Evolutionary conservation across 2,329 filamentous ascomycete species (phyloP).

Genomic region (Polytolypa hystricis): DNA sequence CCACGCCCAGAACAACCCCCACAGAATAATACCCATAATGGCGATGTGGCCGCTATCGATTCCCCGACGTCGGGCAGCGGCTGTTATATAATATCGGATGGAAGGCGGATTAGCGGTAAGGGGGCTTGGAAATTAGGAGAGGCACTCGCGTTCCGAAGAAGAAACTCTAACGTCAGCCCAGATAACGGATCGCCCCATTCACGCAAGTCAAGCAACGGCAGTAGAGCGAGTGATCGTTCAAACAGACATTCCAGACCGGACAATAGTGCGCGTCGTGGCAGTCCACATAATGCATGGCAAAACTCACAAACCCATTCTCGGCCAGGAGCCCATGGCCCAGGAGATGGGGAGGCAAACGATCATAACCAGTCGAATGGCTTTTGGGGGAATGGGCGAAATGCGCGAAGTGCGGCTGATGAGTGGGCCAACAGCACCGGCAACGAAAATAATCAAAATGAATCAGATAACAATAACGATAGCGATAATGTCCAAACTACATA

Average conservation of each 20-base stretch:
- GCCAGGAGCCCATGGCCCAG: too few species aligned
- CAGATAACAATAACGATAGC: background rate
- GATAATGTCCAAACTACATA: too few species aligned
- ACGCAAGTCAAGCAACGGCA: background rate
- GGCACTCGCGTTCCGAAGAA: too few species aligned
- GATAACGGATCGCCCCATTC: too few species aligned
- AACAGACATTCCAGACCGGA: background rate
- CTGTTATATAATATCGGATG: constrained; percentile 13
- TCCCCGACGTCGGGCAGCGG: constrained; percentile 3
- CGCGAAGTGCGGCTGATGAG: background rate
- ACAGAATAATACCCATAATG: background rate
- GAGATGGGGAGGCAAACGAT: too few species aligned
- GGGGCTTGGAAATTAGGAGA: too few species aligned
- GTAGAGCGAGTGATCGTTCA: background rate
- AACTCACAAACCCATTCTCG: background rate
- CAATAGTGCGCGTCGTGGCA: background rate
- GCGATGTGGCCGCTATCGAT: background rate
- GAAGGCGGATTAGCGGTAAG: constrained; percentile 8
- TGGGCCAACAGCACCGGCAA: background rate
- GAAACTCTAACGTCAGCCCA: too few species aligned
- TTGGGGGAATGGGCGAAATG: too few species aligned
- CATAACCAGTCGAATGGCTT: too few species aligned
- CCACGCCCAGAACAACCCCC: background rate
- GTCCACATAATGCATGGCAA: background rate
- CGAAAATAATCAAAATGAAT: background rate